These are phyloP conservation scores for Candida nonsorbophila DNA, from an alignment of 805 yeast species.

Conservation along the genomic window DNA sequence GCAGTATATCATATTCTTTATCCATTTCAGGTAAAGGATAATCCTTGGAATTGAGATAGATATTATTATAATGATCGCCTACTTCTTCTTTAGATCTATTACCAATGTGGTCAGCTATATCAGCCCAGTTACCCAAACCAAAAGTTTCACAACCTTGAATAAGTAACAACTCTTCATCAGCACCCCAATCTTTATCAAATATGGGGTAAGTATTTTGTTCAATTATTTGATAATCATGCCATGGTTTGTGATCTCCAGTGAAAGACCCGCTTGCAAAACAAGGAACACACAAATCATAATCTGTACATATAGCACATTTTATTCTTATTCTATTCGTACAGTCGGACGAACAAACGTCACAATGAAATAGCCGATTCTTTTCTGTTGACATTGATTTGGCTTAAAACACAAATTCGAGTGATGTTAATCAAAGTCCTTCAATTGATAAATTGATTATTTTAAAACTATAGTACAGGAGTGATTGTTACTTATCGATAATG, in stretches of 20 bases:
- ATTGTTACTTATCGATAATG: too few species aligned
- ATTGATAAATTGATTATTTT: too few species aligned
- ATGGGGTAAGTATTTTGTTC: slow-evolving; percentile 96
- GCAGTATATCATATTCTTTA: slow-evolving; percentile 59
- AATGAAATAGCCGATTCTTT: slow-evolving; percentile 66
- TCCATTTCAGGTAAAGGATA: slow-evolving; percentile 91
- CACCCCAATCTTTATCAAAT: slow-evolving; percentile 91
- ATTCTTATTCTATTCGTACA: slow-evolving; percentile 89
- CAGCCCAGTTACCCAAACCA: slow-evolving; percentile 98
- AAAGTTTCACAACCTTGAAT: slow-evolving; percentile 88
- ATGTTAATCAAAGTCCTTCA: too few species aligned
- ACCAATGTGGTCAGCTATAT: slow-evolving; percentile 94
- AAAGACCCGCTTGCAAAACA: slow-evolving; percentile 84
- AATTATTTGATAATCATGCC: slow-evolving; percentile 85
- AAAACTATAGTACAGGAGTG: too few species aligned
- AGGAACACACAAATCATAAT: slow-evolving; percentile 96
- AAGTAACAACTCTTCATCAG: slow-evolving; percentile 88
- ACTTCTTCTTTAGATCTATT: slow-evolving; percentile 90
- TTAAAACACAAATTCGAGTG: too few species aligned
- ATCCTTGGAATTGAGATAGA: slow-evolving; percentile 61
- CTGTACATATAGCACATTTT: slow-evolving; percentile 86
- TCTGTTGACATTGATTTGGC: too few species aligned
- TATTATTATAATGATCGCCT: slow-evolving; percentile 68
- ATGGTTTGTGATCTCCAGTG: slow-evolving; percentile 86
- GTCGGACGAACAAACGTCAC: slow-evolving; percentile 96